phyloP scores from a whole-genome alignment of 345 rosid species.

The Heritiera littoralis region DNA sequence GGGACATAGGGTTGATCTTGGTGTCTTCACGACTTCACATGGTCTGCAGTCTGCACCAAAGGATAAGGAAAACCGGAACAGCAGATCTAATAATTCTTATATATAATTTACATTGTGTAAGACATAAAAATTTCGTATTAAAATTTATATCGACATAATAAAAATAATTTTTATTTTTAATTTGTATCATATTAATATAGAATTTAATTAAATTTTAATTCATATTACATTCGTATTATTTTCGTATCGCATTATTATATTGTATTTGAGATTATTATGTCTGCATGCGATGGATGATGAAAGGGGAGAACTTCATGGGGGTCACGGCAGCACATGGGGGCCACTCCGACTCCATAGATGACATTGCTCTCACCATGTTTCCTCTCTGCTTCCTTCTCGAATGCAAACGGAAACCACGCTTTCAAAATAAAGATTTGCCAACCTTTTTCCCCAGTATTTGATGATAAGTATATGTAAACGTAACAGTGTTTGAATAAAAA shows the following conservation, averaged over 20 bases:
- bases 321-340: conserved; percentile 36
- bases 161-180: no score
- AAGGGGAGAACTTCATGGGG: background rate
- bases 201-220: no score
- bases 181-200: no score
- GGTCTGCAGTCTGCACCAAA: conserved; percentile 25
- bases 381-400: conserved; percentile 15
- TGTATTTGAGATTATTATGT: no score
- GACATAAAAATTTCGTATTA: no score
- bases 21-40: conserved; percentile 24
- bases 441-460: background rate
- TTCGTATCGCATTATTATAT: no score
- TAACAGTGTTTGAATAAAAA: background rate
- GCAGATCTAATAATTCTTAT: background rate
- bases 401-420: conserved; percentile 8
- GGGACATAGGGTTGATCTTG: background rate
- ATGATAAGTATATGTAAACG: background rate
- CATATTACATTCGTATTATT: no score
- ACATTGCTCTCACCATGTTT: conserved; percentile 1
- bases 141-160: no score
- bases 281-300: background rate
- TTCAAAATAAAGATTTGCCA: background rate
- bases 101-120: no score
- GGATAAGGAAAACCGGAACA: background rate
- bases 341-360: conserved; percentile 17